phyloP scores from a whole-genome alignment of 2,329 filamentous ascomycete species.

The Calonectria pseudoturangicola region DNA sequence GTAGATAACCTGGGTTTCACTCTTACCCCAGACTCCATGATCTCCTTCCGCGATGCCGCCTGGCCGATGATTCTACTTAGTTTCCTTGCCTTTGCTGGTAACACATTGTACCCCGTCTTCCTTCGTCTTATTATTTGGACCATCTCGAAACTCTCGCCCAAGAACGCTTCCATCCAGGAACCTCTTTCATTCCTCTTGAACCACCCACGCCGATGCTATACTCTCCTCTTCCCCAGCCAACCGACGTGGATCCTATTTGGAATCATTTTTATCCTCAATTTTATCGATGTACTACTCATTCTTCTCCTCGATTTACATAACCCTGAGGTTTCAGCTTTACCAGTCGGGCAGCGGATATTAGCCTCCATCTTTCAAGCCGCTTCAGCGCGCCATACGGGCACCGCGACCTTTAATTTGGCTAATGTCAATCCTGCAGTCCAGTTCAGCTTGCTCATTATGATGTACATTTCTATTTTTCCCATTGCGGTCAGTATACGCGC shows the following conservation, averaged over 20 bases:
- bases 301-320: neutral
- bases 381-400: conserved; percentile 68
- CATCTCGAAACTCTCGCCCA: neutral
- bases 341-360: conserved; percentile 67
- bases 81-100: conserved; percentile 14
- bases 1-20: conserved; percentile 29
- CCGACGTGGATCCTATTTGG: conserved; percentile 4
- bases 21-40: conserved; percentile 21
- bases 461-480: conserved; percentile 78
- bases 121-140: conserved; percentile 15
- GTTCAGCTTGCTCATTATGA: conserved; percentile 77
- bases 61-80: conserved; percentile 6
- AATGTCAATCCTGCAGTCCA: conserved; percentile 72
- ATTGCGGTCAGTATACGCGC: conserved; percentile 77
- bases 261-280: conserved; percentile 14
- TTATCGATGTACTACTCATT: neutral
- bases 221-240: neutral
- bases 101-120: conserved; percentile 23
- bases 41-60: conserved; percentile 11
- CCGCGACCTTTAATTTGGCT: conserved; percentile 69
- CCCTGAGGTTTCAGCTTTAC: conserved; percentile 54
- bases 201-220: conserved; percentile 6
- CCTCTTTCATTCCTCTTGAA: conserved; percentile 4
- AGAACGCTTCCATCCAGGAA: neutral
- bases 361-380: conserved; percentile 76